Conservation (phyloP, 75 land plant genomes). For the Adiantum capillusveneris region DNA sequence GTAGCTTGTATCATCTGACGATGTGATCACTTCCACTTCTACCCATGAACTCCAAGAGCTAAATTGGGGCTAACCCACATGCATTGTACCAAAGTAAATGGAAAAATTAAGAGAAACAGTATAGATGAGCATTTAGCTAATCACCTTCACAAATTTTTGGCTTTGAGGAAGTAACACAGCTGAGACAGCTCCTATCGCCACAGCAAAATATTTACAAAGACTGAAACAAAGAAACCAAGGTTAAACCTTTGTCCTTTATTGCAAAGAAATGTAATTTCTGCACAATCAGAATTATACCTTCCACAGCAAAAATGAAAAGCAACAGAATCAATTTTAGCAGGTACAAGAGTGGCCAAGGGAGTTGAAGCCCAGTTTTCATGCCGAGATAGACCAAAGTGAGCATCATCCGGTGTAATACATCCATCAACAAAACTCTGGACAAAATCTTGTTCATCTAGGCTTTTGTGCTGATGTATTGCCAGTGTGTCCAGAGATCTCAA, state of each 20-base stretch:
- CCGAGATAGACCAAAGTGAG: slow-evolving; percentile 65
- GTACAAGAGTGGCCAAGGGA: slow-evolving; percentile 31
- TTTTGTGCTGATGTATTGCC: background rate
- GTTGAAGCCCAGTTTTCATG: slow-evolving; percentile 61
- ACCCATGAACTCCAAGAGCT: too few relatives aligned
- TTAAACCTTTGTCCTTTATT: too few relatives aligned
- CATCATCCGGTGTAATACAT: slow-evolving; percentile 25
- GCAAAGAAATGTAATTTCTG: background rate
- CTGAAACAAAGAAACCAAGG: slow-evolving; percentile 44
- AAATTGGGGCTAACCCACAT: too few relatives aligned
- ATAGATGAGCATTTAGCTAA: too few relatives aligned
- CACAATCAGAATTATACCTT: slow-evolving; percentile 18
- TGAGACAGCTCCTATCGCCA: slow-evolving; percentile 78
- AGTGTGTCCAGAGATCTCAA: slow-evolving; percentile 17
- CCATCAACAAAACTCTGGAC: slow-evolving; percentile 49
- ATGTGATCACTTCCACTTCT: too few relatives aligned
- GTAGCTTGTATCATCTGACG: too few relatives aligned
- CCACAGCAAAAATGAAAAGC: slow-evolving; percentile 54
- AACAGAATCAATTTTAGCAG: background rate
- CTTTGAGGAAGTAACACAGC: slow-evolving; percentile 39
- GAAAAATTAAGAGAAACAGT: too few relatives aligned
- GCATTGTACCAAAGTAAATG: too few relatives aligned
- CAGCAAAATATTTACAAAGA: slow-evolving; percentile 80
- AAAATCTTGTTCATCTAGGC: slow-evolving; percentile 15
- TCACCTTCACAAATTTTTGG: slow-evolving; percentile 49